Conservation (phyloP, 768 basidiomycete genomes). For the Lactarius hengduanensis region DNA sequence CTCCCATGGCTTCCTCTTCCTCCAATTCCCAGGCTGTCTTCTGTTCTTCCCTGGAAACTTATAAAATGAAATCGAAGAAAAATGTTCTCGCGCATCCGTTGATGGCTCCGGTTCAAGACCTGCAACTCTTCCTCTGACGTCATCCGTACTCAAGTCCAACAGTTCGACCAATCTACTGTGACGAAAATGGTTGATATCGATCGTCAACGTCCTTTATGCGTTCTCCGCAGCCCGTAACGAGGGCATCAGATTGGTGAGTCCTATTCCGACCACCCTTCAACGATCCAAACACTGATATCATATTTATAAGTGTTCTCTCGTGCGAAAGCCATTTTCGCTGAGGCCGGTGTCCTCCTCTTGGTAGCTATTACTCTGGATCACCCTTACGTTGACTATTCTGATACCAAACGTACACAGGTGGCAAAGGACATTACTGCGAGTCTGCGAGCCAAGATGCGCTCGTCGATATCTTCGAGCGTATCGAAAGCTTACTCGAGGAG, state of each 20-base stretch:
- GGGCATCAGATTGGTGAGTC: background rate
- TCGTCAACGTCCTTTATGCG: background rate
- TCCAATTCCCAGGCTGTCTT: background rate
- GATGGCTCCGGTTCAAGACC: background rate
- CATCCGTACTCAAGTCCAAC: background rate
- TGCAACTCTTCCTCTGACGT: conserved; percentile 5
- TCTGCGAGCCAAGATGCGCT: background rate
- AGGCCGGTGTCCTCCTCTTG: background rate
- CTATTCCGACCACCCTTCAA: background rate
- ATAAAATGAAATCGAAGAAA: background rate
- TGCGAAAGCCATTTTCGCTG: background rate
- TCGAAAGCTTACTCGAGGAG: too few relatives aligned
- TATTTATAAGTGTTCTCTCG: background rate
- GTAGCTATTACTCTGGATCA: background rate
- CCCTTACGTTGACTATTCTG: background rate
- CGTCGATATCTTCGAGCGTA: too few relatives aligned
- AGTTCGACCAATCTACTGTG: background rate
- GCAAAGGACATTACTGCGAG: too few relatives aligned
- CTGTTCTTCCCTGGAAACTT: background rate
- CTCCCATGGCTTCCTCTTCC: too few relatives aligned
- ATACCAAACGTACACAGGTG: too few relatives aligned
- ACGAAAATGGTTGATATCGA: background rate
- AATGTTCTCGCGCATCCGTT: background rate
- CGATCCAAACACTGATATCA: background rate
- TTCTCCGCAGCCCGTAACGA: background rate